Conservation (phyloP, 495 filamentous ascomycete species). For the Hypoxylon intermedium region DNA sequence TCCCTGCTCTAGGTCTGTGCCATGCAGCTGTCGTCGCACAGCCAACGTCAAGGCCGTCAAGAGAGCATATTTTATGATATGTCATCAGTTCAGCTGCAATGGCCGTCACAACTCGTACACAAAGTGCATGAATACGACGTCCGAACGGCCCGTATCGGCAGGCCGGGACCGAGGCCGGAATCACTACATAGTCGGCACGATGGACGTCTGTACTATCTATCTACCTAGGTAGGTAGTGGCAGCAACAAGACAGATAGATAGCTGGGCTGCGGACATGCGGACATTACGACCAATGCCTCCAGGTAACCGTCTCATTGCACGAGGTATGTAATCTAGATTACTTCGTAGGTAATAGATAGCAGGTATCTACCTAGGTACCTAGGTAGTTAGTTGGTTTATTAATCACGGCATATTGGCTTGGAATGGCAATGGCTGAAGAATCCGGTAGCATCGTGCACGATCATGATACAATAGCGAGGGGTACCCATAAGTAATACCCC, state of each 20-base stretch:
- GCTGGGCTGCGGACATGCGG: not conserved
- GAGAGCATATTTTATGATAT: slow-evolving; percentile 15
- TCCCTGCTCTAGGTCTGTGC: slow-evolving; percentile 7
- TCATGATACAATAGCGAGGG: slow-evolving; percentile 37
- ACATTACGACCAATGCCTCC: not conserved
- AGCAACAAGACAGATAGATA: not conserved
- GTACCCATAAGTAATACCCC: slow-evolving; percentile 33
- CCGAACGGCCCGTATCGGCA: slow-evolving; percentile 12
- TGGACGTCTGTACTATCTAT: too few species aligned
- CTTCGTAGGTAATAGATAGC: too few species aligned
- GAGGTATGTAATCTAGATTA: slow-evolving; percentile 19
- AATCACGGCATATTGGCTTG: slow-evolving; percentile 15
- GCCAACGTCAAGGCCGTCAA: slow-evolving; percentile 12
- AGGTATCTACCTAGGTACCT: not conserved
- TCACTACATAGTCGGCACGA: not conserved
- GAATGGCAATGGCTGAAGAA: slow-evolving; percentile 16
- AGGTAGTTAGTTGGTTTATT: slow-evolving; percentile 6
- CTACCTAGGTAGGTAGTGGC: too few species aligned
- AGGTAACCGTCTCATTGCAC: slow-evolving; percentile 11
- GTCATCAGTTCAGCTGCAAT: slow-evolving; percentile 12
- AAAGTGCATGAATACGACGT: not conserved
- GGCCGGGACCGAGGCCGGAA: slow-evolving; percentile 3
- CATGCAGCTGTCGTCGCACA: slow-evolving; percentile 23
- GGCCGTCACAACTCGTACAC: slow-evolving; percentile 4
- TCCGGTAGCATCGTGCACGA: slow-evolving; percentile 26